Evolutionary conservation across 2,329 filamentous ascomycete species (phyloP), one percentile per base, ranked within the genome.

Genomic region (Didymella glomerata): DNA sequence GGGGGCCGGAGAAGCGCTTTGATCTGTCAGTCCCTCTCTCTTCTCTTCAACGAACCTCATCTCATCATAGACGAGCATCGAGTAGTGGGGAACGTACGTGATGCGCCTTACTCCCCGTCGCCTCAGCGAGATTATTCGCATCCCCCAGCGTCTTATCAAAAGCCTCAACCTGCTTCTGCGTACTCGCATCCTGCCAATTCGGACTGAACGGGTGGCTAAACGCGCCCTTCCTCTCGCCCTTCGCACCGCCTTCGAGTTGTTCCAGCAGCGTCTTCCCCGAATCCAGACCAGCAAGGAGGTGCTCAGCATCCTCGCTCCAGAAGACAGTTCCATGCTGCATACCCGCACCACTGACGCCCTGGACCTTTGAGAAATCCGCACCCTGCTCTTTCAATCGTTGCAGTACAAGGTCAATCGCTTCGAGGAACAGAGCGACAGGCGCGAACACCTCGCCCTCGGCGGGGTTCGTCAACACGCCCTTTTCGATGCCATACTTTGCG

Each of bases 311-410:
- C 44, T 81, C 76, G 58, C 86, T 90, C 94, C 94, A 98, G 80
- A 95, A 98, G 27, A 98, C 93, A 76, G 94, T 98, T 32, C 95
- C 95, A 78, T 98, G 95, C 82, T 99, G 95, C 85, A 98, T 96
- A 54, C 95, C 93, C 16, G 94, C 93, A 63, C 93, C 95, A 71
- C 91, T 94, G 68, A 99, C 85, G 28, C 92, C 94, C 71, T 86
- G 87, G 64, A 99, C 88, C 50, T 86, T 86, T 51, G 83, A 79
- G 70, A 97, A 89, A 66, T 93, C 89, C 54, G 92, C 85, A 0
- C 88, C 87, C 60, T 87, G 85, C 41, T 87, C 84, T 67, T 86
- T 84, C 62, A 99, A 83, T 16, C 90, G 88, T 47, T 83, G 79
- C 55, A 98, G 84, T 16, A 97, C 92, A 18, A 94, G 86, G 74